Percentiles rank a stretch among this genome's conserved stretches.
Evolutionary conservation across 2,329 filamentous ascomycete genomes (phyloP).

Genomic region (Bertia moriformis): DNA sequence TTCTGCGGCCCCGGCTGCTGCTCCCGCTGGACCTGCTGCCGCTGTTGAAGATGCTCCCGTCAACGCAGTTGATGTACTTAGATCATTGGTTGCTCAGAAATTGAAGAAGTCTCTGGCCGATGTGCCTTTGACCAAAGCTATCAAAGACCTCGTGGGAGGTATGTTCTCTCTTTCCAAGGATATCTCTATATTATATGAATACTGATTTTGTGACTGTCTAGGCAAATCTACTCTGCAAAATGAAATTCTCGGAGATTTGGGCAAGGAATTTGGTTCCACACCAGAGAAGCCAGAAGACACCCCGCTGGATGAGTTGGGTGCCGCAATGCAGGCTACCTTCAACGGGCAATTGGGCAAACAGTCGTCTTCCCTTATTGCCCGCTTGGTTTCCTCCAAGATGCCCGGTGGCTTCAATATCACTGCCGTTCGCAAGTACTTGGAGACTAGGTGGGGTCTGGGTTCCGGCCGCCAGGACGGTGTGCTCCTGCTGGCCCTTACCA

Average conservation of each 20-base stretch:
- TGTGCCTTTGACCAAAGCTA: slow-evolving; percentile 11
- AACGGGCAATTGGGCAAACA: slow-evolving; percentile 7
- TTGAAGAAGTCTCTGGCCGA: slow-evolving; percentile 12
- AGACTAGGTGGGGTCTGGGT: slow-evolving; percentile 11
- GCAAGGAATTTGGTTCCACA: slow-evolving; percentile 20
- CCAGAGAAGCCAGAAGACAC: slow-evolving; percentile 23
- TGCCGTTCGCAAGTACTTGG: slow-evolving; percentile 8
- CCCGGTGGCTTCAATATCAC: slow-evolving; percentile 11
- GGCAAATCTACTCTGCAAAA: slow-evolving; percentile 27
- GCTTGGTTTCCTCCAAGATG: slow-evolving; percentile 12
- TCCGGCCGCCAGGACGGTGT: slow-evolving; percentile 6
- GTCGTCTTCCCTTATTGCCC: slow-evolving; percentile 2
- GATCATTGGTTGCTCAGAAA: slow-evolving; percentile 12
- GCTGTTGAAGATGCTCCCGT: slow-evolving; percentile 6
- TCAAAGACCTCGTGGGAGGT: slow-evolving; percentile 16
- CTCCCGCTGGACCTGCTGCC: slow-evolving; percentile 1
- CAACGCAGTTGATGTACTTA: slow-evolving; percentile 9
- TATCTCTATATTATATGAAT: neutral
- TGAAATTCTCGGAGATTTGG: slow-evolving; percentile 25
- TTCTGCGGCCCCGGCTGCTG: neutral
- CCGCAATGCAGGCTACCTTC: slow-evolving; percentile 12
- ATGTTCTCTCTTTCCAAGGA: slow-evolving; percentile 3
- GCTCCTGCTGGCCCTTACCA: slow-evolving; percentile 9
- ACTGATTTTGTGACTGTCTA: slow-evolving; percentile 4
- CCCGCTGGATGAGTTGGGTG: slow-evolving; percentile 14